Evolutionary conservation across 73 alveolate genomes (phyloP).

Genomic region (Stentor coeruleus): DNA sequence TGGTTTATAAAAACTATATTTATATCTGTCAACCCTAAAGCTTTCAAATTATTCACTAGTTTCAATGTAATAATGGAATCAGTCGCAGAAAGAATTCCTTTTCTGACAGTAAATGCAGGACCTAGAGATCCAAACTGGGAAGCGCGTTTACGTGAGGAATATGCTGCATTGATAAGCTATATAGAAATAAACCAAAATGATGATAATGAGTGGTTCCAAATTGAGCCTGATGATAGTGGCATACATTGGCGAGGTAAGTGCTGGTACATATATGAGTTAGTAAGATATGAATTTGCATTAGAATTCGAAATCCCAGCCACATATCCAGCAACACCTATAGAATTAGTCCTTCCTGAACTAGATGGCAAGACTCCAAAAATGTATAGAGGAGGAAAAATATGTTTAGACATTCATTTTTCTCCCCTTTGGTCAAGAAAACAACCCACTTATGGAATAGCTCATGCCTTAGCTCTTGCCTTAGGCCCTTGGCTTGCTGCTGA

Average conservation of each 20-base stretch:
- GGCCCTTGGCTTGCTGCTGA: constrained; percentile 99
- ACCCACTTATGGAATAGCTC: constrained; percentile 98
- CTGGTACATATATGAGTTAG: constrained; percentile 90
- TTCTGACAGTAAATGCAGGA: constrained; percentile 84
- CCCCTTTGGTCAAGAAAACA: constrained; percentile 93
- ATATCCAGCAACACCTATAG: constrained; percentile 96
- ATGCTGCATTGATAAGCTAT: constrained; percentile 84
- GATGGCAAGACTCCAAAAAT: constrained; percentile 98
- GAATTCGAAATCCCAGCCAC: constrained; percentile 96
- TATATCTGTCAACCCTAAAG: too few relatives aligned
- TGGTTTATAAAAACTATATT: too few relatives aligned
- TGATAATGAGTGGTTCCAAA: constrained; percentile 94
- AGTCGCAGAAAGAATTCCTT: constrained; percentile 57
- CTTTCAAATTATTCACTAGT: not conserved
- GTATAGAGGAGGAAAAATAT: constrained; percentile 98
- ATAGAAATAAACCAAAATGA: constrained; percentile 78
- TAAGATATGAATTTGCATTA: constrained; percentile 88
- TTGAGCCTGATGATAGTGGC: constrained; percentile 92
- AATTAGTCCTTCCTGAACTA: constrained; percentile 90
- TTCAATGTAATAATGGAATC: constrained; percentile 30
- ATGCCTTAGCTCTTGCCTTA: constrained; percentile 93
- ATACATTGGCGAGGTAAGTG: constrained; percentile 97
- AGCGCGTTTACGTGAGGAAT: constrained; percentile 93
- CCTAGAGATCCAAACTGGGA: constrained; percentile 95
- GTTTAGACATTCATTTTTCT: constrained; percentile 96